Evolutionary conservation across 306 rosid species (phyloP).

Genomic region (Delonix regia): DNA sequence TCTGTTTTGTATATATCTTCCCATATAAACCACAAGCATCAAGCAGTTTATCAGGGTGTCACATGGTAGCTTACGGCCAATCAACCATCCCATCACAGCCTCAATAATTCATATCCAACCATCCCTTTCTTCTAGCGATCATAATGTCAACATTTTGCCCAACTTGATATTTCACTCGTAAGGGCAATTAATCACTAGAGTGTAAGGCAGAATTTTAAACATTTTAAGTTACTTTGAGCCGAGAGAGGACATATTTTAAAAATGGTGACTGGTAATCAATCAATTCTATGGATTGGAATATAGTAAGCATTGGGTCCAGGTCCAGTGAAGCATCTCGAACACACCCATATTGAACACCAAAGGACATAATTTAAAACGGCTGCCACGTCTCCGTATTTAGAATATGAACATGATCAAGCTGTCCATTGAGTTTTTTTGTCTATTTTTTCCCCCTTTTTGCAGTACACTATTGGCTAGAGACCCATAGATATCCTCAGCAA

Average conservation of each 20-base stretch:
- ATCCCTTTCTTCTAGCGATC: background rate
- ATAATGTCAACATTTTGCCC: constrained; percentile 29
- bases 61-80: constrained; percentile 25
- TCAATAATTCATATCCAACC: constrained; percentile 39
- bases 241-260: constrained; percentile 20
- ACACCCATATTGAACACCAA: background rate
- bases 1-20: constrained; percentile 23
- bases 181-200: background rate
- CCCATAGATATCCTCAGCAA: too few species aligned
- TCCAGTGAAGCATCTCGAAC: constrained; percentile 21
- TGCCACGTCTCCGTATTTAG: too few species aligned
- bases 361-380: too few species aligned
- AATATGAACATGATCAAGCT: too few species aligned
- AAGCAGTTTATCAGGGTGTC: constrained; percentile 28
- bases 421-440: too few species aligned
- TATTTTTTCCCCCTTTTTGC: background rate
- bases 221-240: constrained; percentile 17
- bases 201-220: constrained; percentile 8
- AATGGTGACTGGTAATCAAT: constrained; percentile 33
- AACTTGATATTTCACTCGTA: background rate
- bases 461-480: background rate
- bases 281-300: background rate
- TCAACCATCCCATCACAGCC: constrained; percentile 38
- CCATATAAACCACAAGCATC: constrained; percentile 27
- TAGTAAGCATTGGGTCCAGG: constrained; percentile 7